Evolutionary conservation across 1,139 yeast genomes (phyloP), one percentile per base, ranked within the genome.

Genomic region (Diutina sp.): DNA sequence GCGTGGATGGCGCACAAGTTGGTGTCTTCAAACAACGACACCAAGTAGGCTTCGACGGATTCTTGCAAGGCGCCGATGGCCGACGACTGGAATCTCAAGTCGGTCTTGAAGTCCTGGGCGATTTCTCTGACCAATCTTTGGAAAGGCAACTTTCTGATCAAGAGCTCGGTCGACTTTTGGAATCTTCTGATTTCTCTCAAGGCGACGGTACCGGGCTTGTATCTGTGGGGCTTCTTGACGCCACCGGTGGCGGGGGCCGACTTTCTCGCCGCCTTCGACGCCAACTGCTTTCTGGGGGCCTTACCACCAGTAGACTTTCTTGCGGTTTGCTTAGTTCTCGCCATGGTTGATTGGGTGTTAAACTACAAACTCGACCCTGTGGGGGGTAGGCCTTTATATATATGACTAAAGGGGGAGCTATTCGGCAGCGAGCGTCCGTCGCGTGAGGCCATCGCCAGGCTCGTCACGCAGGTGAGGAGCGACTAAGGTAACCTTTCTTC

Each of bases 161-260:
- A 74, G 58, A 76, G 72, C 64, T 76, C 80, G 58, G 80, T 76
- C 29, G 80, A 76, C 66, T 76, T 76, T 68, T 76, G 80, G 67
- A 76, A 76, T 71, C 80, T 73, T 74, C 80, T 74, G 63, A 76
- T 76, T 74, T 76, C 80, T 75, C 80, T 75, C 70, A 76, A 75
- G 57, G 80, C 80, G 61, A 76, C 80, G 62, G 80, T 76, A 75
- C 80, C 80, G 64, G 80, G 80, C 74, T 76, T 76, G 70, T 76
- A 76, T 76, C 80, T 76, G 71, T 76, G 80, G 51, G 80, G 80
- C 68, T 76, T 76, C 70, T 76, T 76, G 61, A 76, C 80, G 70
- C 80, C 80, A 59, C 80, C 80, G 57, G 76, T 67, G 54, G 74
- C 78, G 66, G 80, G 80, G 58, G 80, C 80, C 46, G 80, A 76